These are phyloP conservation scores for Vaccinium corymbosum DNA, from an alignment of 148 eudicot species.

Conservation along the genomic window DNA sequence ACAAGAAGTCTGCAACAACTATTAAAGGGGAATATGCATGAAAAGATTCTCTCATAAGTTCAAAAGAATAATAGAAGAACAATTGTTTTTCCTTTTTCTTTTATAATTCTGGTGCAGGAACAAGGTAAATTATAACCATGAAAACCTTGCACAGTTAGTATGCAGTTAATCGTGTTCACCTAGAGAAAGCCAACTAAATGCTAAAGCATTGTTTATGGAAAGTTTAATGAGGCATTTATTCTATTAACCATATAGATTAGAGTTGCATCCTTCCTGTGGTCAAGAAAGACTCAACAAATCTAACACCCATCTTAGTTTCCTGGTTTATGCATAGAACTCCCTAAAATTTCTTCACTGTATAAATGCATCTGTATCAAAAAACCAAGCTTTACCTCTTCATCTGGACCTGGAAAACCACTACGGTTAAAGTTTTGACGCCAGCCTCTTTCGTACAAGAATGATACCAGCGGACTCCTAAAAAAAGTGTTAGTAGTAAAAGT, in stretches of 20 bases:
- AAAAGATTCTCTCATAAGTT: neutral
- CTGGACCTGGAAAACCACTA: constrained; percentile 92
- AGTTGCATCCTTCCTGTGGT: neutral
- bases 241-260: neutral
- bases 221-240: neutral
- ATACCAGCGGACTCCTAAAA: constrained; percentile 86
- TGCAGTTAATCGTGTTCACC: neutral
- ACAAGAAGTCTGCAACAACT: neutral
- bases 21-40: neutral
- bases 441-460: constrained; percentile 93
- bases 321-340: neutral
- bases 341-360: neutral
- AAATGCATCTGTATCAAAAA: neutral
- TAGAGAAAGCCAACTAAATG: neutral
- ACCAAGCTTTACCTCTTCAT: constrained; percentile 72
- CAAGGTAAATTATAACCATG: neutral
- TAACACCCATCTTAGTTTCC: neutral
- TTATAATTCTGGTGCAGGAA: neutral
- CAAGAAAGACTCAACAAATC: constrained; percentile 1
- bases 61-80: neutral
- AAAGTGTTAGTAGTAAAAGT: constrained; percentile 19
- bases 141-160: neutral
- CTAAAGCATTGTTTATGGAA: neutral
- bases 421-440: constrained; percentile 93
- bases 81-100: neutral